Base-by-base conservation (phyloP, 352 stramenopile genomes). In the Stramenopiles sp. region DNA sequence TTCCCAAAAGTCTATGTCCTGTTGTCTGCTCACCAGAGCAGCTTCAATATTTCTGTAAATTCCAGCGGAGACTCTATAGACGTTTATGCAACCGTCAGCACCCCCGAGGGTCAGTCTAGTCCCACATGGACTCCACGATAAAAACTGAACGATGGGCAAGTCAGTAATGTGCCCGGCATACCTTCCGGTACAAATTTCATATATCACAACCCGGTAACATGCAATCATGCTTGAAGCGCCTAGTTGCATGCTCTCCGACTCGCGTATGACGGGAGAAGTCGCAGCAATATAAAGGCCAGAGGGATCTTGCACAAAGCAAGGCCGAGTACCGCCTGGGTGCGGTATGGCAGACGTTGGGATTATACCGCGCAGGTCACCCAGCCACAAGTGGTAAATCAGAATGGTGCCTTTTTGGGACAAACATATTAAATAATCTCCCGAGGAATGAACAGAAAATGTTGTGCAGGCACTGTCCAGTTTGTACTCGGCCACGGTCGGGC, bases 11-110 rank as follows among this genome's bases (percentile, higher is more conserved):
- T 63, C 43, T 25, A 63, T 25, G 25, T 63, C 43, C 12, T 63
- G 12, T 63, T 63, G 12, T 63, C 12, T 63, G 12, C 12, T 25
- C 25, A 63, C 12, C 43, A 63, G 43, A 25, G 43, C 25, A 18
- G 43, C 43, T 63, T 63, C 43, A 63, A 63, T 63, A 63, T 63
- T 63, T 18, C 43, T 12, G 25, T 63, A 63, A 63, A 63, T 63
- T 18, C 43, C 43, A 63, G 43, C 12, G 12, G 43, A 63, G 25
- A 63, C 43, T 63, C 43, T 12, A 63, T 63, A 63, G 25, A 63
- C 43, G 25, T 63, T 63, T 18, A 63, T 63, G 43, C 43, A 63
- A 18, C 43, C 43, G 25, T 63, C 43, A 18, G 43, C 43, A 18
- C 43, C 43, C 12, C 43, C 43, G 12, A 63, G 12, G 12, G 43